phyloP scores from a whole-genome alignment of 108 stramenopile genomes.

The Bacterosira constricta region DNA sequence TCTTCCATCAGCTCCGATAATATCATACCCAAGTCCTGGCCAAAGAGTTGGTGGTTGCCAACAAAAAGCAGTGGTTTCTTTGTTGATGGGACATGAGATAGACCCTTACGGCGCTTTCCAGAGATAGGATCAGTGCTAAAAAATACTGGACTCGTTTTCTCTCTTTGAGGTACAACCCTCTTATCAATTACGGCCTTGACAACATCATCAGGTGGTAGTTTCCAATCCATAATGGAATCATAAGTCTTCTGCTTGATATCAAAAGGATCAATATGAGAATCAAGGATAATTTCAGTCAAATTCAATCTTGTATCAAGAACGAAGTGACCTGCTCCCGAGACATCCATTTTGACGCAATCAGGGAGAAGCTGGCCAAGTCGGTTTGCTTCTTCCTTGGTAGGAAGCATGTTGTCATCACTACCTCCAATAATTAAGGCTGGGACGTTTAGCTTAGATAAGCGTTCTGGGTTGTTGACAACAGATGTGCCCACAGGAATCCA shows the following conservation, averaged over 20 bases:
- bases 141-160: constrained; percentile 70
- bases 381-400: constrained; percentile 66
- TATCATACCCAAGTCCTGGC: constrained; percentile 72
- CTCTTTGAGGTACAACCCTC: constrained; percentile 64
- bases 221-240: constrained; percentile 83
- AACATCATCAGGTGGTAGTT: constrained; percentile 58
- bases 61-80: constrained; percentile 83
- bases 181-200: constrained; percentile 53
- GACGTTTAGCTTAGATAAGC: constrained; percentile 57
- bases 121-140: constrained; percentile 73
- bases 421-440: constrained; percentile 82
- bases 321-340: constrained; percentile 74
- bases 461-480: constrained; percentile 52
- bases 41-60: constrained; percentile 89
- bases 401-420: constrained; percentile 75
- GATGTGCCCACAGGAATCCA: constrained; percentile 77
- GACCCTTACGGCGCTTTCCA: constrained; percentile 65
- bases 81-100: constrained; percentile 60
- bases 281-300: constrained; percentile 83
- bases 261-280: constrained; percentile 76
- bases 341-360: constrained; percentile 62
- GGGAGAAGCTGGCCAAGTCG: constrained; percentile 65
- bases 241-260: constrained; percentile 45
- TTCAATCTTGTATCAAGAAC: constrained; percentile 80
- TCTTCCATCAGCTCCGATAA: constrained; percentile 72